phyloP scores from a whole-genome alignment of 805 yeast genomes.

The Metschnikowia picachoensis region DNA sequence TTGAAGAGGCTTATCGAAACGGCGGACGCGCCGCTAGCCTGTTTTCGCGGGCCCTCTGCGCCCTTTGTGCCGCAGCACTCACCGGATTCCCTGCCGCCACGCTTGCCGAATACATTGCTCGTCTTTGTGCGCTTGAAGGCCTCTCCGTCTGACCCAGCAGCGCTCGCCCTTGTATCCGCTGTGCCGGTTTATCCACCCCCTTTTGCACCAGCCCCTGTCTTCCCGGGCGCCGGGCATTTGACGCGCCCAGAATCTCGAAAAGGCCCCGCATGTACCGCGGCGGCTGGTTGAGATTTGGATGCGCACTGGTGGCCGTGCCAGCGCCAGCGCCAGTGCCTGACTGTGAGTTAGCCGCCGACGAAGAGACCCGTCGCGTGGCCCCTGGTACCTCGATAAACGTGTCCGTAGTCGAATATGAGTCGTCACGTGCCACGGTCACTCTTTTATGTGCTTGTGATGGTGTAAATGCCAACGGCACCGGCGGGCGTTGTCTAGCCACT shows the following conservation, averaged over 20 bases:
- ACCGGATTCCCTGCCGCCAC: not conserved
- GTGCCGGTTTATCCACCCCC: not conserved
- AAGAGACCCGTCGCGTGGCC: not conserved
- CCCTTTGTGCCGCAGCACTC: constrained; percentile 13
- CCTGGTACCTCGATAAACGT: constrained; percentile 28
- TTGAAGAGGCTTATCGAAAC: not conserved
- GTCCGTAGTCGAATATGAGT: constrained; percentile 24
- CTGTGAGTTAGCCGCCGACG: too few species aligned
- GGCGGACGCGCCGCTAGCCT: constrained; percentile 14
- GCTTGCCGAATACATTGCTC: not conserved
- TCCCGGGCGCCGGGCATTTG: constrained; percentile 7
- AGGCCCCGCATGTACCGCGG: constrained; percentile 42
- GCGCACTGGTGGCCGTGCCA: constrained; percentile 9
- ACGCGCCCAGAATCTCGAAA: constrained; percentile 21
- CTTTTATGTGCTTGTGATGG: not conserved
- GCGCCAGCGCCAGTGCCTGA: not conserved
- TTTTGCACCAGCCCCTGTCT: not conserved
- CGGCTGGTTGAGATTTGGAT: constrained; percentile 41
- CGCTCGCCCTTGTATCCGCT: not conserved
- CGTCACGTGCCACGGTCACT: constrained; percentile 21
- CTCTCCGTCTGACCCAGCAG: not conserved
- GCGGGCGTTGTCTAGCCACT: not conserved
- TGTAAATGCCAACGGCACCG: not conserved
- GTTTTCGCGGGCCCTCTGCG: constrained; percentile 12
- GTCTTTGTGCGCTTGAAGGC: not conserved